Base-by-base conservation (phyloP, 352 stramenopile species). In the Globisporangium uncinulatum region DNA sequence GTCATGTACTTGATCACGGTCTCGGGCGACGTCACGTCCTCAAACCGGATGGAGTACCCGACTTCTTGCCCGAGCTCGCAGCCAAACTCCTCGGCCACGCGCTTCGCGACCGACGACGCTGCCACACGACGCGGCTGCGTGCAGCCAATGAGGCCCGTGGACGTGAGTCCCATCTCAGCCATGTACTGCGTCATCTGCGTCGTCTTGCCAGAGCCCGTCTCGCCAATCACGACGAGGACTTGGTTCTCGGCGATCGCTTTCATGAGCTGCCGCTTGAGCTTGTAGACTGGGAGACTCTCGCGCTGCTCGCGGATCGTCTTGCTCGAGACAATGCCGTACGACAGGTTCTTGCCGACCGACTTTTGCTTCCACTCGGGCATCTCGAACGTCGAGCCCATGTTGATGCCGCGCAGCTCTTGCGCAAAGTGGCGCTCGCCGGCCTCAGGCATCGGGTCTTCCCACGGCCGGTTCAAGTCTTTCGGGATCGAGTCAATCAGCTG, bases 1-100 rank as follows among this genome's bases (percentile, higher is more conserved):
- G 89, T 97, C 87, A 97, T 97, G 70, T 99, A 99, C 80, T 99
- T 99, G 65, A 99, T 95, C 8, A 97, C 71, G 1, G 97, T 99
- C 59, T 98, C 96, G 60, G 98, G 84, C 5, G 76, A 92, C 7
- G 91, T 97, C 4, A 95, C 60, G 63, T 98, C 94, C 57, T 98
- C 94, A 61, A 98, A 98, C 32, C 94, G 92, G 65, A 98, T 98
- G 1, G 89, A 87, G 57, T 97, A 95, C n/a, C 84, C 83, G 8
- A 98, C 86, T 61, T 96, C 84, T 3, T 97, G 83, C 1, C 96
- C 96, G 0, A 99, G 67, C 9, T 79, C 83, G 31, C 96, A 96
- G 8, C 88, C 90, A 68, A 99, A 97, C 71, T 99, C 97, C 59
- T 99, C 92, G 39, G 92, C 97, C 8, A 99, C 97, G 66, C 97